phyloP scores from a whole-genome alignment of 2,329 filamentous ascomycete genomes.

The Aspergillus sp. region DNA sequence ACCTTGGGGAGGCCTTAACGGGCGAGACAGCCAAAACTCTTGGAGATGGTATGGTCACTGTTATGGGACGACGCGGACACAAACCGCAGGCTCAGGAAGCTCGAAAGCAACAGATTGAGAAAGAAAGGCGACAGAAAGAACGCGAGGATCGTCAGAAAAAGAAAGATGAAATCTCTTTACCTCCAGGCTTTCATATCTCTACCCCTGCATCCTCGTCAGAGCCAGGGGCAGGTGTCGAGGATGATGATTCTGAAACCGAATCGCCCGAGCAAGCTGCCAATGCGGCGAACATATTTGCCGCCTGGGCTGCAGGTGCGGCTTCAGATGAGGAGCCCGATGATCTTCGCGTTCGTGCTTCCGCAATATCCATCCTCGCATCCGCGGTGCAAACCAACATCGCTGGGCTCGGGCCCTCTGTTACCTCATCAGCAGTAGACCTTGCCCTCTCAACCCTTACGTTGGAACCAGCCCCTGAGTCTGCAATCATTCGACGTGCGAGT shows the following conservation, averaged over 20 bases:
- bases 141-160: conserved; percentile 21
- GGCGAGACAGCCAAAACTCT: conserved; percentile 34
- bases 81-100: conserved; percentile 30
- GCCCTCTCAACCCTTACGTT: conserved; percentile 35
- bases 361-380: conserved; percentile 38
- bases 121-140: conserved; percentile 19
- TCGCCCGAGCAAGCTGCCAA: conserved; percentile 28
- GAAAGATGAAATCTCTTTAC: conserved; percentile 16
- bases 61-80: conserved; percentile 34
- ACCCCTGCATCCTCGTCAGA: conserved; percentile 6
- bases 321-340: conserved; percentile 39
- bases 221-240: conserved; percentile 11
- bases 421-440: conserved; percentile 35
- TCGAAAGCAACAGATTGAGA: conserved; percentile 22
- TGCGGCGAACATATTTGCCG: conserved; percentile 33
- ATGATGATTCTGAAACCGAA: conserved; percentile 30
- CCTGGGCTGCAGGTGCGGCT: conserved; percentile 35
- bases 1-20: conserved; percentile 32
- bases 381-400: conserved; percentile 36
- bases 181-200: conserved; percentile 26
- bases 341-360: conserved; percentile 38
- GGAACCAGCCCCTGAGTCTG: conserved; percentile 31
- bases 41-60: conserved; percentile 33
- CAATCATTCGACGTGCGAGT: conserved; percentile 39
- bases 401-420: conserved; percentile 30